Base-by-base conservation (phyloP, 2,329 filamentous ascomycete genomes). In the Aspergillus sp. region DNA sequence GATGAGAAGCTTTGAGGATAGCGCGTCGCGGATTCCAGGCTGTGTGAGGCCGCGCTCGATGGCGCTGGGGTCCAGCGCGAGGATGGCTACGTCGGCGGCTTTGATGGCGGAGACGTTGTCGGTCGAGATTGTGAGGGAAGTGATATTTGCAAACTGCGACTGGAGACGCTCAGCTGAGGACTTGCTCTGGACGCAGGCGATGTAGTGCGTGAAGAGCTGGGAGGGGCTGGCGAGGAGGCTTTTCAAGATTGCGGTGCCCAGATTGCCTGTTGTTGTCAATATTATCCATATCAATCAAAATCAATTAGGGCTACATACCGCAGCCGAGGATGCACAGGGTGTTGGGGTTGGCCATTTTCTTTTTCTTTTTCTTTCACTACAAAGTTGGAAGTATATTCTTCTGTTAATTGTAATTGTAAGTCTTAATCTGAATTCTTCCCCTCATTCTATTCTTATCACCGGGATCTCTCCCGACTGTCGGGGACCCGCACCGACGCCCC, bases 51-150 rank as follows among this genome's bases (percentile, higher is more conserved):
- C 73, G 0, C 61, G 39, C 11, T 71, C 63, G 2, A 83, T 73
- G 22, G 80, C 76, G 2, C 74, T 66, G 0, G 81, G 81, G 42
- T 83, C 79, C 2, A 78, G 75, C 2, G 70, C 81, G 2, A 84
- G 69, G 1, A 84, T 72, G 2, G 81, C 59, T 1, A 81, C 71
- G 11, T 78, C 67, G 3, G 78, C 71, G 1, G 65, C 57, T 18
- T 70, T 56, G 0, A 73, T 65, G 3, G 77, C 78, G 12, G 66
- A 64, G 39, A 71, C 3, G 15, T 44, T 63, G 32, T 26, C 71
- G 1, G 72, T 69, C 5, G 68, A 68, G 2, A 76, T 65, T 2
- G 72, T 62, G 7, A 76, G 56, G 43, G 70, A 68, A 17, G 72
- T 56, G 0, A 62, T 58, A 15, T 73, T 64, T 3, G 68, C 22